These are phyloP conservation scores for Russula sp. DNA, from an alignment of 768 basidiomycete species.

Conservation along the genomic window DNA sequence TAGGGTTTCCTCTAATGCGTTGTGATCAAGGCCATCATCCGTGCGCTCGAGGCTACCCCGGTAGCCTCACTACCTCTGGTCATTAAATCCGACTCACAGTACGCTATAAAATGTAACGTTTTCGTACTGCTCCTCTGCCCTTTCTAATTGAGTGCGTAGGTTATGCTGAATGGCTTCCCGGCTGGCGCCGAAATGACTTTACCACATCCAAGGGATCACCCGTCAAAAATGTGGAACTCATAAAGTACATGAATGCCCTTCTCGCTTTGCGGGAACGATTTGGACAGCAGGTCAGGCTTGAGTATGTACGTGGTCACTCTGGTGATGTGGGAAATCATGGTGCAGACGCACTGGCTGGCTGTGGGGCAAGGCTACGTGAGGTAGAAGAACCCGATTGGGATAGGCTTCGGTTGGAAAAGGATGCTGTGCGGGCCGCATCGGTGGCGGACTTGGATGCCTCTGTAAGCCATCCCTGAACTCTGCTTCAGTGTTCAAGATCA, in stretches of 20 bases:
- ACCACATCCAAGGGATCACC: constrained; percentile 38
- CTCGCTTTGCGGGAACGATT: constrained; percentile 43
- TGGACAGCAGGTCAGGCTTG: constrained; percentile 52
- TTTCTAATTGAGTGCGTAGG: constrained; percentile 38
- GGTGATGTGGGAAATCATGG: constrained; percentile 81
- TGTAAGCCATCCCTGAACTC: not conserved
- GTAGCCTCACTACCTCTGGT: constrained; percentile 46
- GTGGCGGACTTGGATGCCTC: not conserved
- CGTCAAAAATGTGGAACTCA: constrained; percentile 68
- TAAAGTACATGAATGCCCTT: constrained; percentile 61
- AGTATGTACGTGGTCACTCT: constrained; percentile 73
- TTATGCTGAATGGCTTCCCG: constrained; percentile 55
- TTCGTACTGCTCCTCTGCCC: constrained; percentile 13
- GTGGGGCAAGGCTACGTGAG: constrained; percentile 38
- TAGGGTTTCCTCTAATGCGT: not conserved
- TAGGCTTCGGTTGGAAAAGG: not conserved
- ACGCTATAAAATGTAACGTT: constrained; percentile 66
- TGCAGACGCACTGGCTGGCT: constrained; percentile 68
- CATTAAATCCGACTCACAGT: constrained; percentile 82
- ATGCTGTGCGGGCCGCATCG: not conserved
- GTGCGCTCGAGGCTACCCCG: constrained; percentile 70
- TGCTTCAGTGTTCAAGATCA: not conserved
- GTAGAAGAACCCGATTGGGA: constrained; percentile 57
- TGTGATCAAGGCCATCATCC: constrained; percentile 65
- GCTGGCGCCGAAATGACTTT: constrained; percentile 57